Evolutionary conservation across 78 protist species (phyloP), one percentile per base, ranked within the genome.

Genomic region (Kipferlia bialata): DNA sequence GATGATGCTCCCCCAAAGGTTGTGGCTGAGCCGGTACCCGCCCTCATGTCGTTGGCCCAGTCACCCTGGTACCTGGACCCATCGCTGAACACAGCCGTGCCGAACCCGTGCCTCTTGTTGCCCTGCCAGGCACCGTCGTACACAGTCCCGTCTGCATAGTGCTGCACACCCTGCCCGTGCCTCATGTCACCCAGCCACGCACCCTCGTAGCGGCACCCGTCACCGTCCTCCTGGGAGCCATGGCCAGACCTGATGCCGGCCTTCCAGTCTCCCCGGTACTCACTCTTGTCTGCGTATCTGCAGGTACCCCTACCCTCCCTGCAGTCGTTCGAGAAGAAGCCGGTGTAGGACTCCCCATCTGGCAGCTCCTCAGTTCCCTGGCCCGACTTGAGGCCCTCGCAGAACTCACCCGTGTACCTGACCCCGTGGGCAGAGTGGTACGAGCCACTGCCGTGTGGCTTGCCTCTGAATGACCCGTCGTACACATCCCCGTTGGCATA

Each of bases 31-130:
- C 67, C 67, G 6, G 57, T 15, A 22, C 67, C 67, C 2, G 7
- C 16, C 56, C 41, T 62, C 18, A 62, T 32, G 26, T 55, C 67
- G 0, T 5, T 36, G 28, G 15, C 29, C 67, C 67, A 62, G 56
- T 62, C 67, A 13, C 67, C 67, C 38, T 62, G 67, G 56, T 62
- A 62, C 16, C 54, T 37, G 2, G 67, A 62, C 39, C 67, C 67
- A 7, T 62, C 67, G 15, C 39, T 38, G 56, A 41, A 62, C 18
- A 39, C 37, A 12, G 57, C 36, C 2, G 41, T 24, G n/a, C 67
- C 67, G 0, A 41, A 32, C 3, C 67, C 67, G 5, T 62, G 67
- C 56, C 36, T 24, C 67, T 41, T 39, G n/a, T n/a, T n/a, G n/a
- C n/a, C n/a, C n/a, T n/a, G n/a, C 62, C 62, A 57, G 24, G 28